A percentile compares a stretch with the other conserved stretches of the same genome.
Evolutionary conservation across 2,329 filamentous ascomycete genomes (phyloP).

Genomic region (Aspergillus sp.): DNA sequence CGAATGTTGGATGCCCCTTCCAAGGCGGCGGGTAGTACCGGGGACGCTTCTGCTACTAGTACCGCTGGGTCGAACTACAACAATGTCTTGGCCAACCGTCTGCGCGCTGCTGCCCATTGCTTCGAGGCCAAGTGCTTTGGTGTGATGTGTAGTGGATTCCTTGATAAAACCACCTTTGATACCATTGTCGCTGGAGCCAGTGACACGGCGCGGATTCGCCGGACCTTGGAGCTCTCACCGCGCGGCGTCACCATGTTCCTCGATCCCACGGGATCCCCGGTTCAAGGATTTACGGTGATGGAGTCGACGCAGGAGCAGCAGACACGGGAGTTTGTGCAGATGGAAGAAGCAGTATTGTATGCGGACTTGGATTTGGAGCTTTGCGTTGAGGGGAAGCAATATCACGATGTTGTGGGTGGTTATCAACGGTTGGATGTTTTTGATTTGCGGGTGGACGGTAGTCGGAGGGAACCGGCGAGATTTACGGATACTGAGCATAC

Average conservation of each 20-base stretch:
- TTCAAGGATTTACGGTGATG: slow-evolving; percentile 43
- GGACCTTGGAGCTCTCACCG: slow-evolving; percentile 40
- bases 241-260: slow-evolving; percentile 54
- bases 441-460: slow-evolving; percentile 51
- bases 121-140: slow-evolving; percentile 62
- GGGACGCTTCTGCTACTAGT: no score
- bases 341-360: slow-evolving; percentile 53
- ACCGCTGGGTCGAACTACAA: slow-evolving; percentile 48
- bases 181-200: slow-evolving; percentile 8
- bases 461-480: no score
- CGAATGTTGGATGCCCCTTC: slow-evolving; percentile 32
- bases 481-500: no score
- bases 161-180: slow-evolving; percentile 46
- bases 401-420: slow-evolving; percentile 58
- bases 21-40: background rate
- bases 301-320: slow-evolving; percentile 20
- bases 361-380: slow-evolving; percentile 53
- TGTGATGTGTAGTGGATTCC: slow-evolving; percentile 49
- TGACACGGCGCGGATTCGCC: background rate
- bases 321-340: slow-evolving; percentile 44
- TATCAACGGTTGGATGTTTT: slow-evolving; percentile 60
- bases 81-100: slow-evolving; percentile 57
- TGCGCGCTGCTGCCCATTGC: slow-evolving; percentile 56
- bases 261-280: slow-evolving; percentile 51
- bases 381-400: slow-evolving; percentile 59